Conservation (phyloP, 371 early-diverging fungal genomes). For the Quaeritorhiza haematococci region DNA sequence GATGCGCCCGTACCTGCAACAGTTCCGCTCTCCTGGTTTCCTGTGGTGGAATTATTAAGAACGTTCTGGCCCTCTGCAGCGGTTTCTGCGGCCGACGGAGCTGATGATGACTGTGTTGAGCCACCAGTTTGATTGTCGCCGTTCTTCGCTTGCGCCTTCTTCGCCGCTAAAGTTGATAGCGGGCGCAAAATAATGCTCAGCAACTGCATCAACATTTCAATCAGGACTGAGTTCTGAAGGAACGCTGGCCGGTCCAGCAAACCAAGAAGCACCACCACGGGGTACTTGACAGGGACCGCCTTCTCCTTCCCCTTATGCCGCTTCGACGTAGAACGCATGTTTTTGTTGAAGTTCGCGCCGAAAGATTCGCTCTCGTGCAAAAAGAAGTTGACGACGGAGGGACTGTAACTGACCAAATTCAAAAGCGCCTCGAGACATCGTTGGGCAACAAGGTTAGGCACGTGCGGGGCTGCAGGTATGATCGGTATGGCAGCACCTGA, state of each 20-base stretch:
- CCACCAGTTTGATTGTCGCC: not conserved
- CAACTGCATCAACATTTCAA: slow-evolving; percentile 88
- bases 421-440: slow-evolving; percentile 81
- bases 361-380: slow-evolving; percentile 67
- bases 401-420: slow-evolving; percentile 63
- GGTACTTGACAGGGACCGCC: slow-evolving; percentile 61
- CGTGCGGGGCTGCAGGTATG: slow-evolving; percentile 10
- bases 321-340: slow-evolving; percentile 20
- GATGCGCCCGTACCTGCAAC: not conserved
- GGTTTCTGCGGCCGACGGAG: not conserved
- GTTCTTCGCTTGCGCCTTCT: slow-evolving; percentile 8
- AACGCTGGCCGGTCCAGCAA: slow-evolving; percentile 80
- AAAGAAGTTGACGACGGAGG: slow-evolving; percentile 64
- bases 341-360: slow-evolving; percentile 31
- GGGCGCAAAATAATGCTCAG: slow-evolving; percentile 47
- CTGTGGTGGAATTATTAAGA: too few relatives aligned
- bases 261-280: slow-evolving; percentile 77
- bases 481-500: slow-evolving; percentile 15
- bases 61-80: too few relatives aligned
- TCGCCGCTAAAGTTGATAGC: slow-evolving; percentile 13
- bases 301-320: slow-evolving; percentile 71
- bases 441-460: slow-evolving; percentile 56
- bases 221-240: slow-evolving; percentile 64
- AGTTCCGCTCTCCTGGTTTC: slow-evolving; percentile 4
- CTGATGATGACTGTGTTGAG: not conserved